Conservation (phyloP, 192 early-diverging fungal species). For the Radiomyces spectabilis region DNA sequence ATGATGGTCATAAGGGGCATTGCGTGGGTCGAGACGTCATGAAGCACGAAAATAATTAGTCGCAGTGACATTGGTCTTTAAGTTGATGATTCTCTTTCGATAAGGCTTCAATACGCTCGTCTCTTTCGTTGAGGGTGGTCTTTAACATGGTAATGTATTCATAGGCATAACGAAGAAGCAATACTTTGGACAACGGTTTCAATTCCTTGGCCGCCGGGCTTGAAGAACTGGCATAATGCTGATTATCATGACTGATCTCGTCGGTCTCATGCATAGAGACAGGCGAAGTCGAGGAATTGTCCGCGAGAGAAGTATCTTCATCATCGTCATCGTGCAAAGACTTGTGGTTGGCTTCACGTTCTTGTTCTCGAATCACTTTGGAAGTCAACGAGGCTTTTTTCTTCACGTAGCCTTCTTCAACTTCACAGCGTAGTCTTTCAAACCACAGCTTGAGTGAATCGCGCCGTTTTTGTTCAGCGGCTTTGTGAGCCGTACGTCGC, state of each 20-base stretch:
- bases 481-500: conserved; percentile 86
- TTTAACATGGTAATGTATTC: conserved; percentile 25
- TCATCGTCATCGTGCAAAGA: neutral
- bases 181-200: conserved; percentile 25
- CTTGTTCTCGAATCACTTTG: conserved; percentile 12
- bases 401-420: conserved; percentile 51
- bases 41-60: too few species aligned
- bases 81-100: too few species aligned
- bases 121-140: conserved; percentile 6
- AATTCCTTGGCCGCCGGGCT: too few species aligned
- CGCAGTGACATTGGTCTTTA: too few species aligned
- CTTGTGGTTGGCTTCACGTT: conserved; percentile 1
- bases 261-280: neutral
- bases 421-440: conserved; percentile 60
- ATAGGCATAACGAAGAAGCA: conserved; percentile 25
- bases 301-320: neutral
- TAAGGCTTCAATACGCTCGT: too few species aligned
- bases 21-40: too few species aligned
- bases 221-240: too few species aligned
- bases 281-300: neutral
- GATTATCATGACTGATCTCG: neutral
- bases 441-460: conserved; percentile 91
- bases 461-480: conserved; percentile 92
- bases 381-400: conserved; percentile 6
- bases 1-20: too few species aligned